Evolutionary conservation across 257 asterid species (phyloP), one percentile per base, ranked within the genome.

Genomic region (Fraxinus anomala): DNA sequence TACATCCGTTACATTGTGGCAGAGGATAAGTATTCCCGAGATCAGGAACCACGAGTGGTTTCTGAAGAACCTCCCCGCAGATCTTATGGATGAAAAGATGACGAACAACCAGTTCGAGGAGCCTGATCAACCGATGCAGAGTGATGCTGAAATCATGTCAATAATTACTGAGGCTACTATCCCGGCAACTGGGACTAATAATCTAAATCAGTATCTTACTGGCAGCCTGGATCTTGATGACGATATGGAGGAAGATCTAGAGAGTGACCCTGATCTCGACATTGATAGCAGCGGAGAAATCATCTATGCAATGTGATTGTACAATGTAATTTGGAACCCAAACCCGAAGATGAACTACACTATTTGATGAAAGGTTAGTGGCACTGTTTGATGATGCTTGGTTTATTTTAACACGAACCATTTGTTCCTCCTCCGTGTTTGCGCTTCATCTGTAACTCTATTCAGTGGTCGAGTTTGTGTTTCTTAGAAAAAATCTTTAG

Each of bases 211-310:
- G 83, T 95, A 88, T 77, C 92, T 93, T 19, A 91, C 92, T 0
- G 97, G 96, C 28, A 87, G 94, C 83, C 87, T 93, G 56, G 98
- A 96, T 85, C 88, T 96, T 17, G 97, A 89, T 3, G 96, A 93
- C 33, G 98, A 93, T 78, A 92, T 91, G 97, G 99, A 96, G n/a
- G 98, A 93, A 72, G 99, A 96, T 77, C 82, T 89, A 12, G 99
- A 93, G 73, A 93, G 97, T 59, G 99, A 96, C 75, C 94, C 94
- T 9, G 99, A 93, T 67, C 94, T 95, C 1, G 99, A 95, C 74
- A 74, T 95, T 8, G 97, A 96, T 72, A 93, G 97, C 94, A 96
- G 99, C 31, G 99, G 99, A 56, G 99, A 96, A 74, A 92, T 96
- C 68, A 82, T 96, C 6, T 96, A 96, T 39, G 98, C 98, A 7